A percentile compares a stretch with the other conserved stretches of the same genome.
These are phyloP conservation scores for Pseudocercospora pini-densiflorae DNA, from an alignment of 2,329 filamentous ascomycete species.

Conservation along the genomic window DNA sequence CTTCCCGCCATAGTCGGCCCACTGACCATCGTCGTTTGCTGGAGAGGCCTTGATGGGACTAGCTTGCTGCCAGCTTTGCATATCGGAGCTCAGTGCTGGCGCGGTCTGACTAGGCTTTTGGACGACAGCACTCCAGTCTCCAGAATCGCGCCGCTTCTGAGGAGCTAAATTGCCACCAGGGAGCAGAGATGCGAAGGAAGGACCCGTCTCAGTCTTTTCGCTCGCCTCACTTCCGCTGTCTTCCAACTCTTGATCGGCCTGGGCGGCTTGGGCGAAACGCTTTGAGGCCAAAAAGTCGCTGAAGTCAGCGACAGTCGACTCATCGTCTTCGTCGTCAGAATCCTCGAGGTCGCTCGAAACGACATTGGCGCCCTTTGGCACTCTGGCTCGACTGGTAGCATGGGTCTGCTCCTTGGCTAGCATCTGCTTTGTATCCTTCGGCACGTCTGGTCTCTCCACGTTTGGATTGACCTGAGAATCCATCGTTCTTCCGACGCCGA, in stretches of 20 bases:
- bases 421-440: slow-evolving; percentile 30
- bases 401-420: slow-evolving; percentile 20
- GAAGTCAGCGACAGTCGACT: background rate
- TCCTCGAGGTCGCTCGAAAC: slow-evolving; percentile 12
- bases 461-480: slow-evolving; percentile 21
- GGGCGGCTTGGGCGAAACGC: background rate
- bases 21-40: background rate
- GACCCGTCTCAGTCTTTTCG: background rate
- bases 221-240: background rate
- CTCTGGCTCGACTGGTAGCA: slow-evolving; percentile 21
- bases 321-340: slow-evolving; percentile 15
- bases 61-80: background rate
- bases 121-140: slow-evolving; percentile 9
- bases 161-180: background rate
- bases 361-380: slow-evolving; percentile 24
- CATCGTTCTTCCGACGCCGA: slow-evolving; percentile 30
- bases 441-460: slow-evolving; percentile 22
- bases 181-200: background rate
- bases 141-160: background rate
- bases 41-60: background rate
- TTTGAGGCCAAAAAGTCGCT: slow-evolving; percentile 3
- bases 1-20: slow-evolving; percentile 12
- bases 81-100: background rate
- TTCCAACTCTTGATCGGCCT: background rate
- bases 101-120: background rate